Evolutionary conservation across 2,329 filamentous ascomycete genomes (phyloP).

Genomic region (Sphaceloma murrayae): DNA sequence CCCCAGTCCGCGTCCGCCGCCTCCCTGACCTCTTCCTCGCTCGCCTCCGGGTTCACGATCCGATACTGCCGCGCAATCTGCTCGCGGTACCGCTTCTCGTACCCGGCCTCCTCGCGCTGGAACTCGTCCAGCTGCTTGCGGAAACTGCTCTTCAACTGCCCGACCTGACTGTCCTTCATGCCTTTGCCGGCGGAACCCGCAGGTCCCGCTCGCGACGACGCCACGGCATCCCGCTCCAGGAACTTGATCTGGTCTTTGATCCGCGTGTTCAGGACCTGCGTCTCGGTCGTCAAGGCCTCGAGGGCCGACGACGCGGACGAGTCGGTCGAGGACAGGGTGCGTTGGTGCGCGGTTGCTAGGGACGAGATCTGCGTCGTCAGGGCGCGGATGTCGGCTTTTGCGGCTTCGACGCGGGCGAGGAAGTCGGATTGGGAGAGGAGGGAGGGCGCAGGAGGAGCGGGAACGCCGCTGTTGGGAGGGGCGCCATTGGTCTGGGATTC

Average conservation of each 20-base stretch:
- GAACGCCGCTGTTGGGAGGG: conserved; percentile 20
- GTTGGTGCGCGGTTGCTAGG: conserved; percentile 62
- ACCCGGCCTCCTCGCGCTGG: conserved; percentile 60
- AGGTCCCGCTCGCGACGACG: too few relatives aligned
- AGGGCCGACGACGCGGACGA: conserved; percentile 44
- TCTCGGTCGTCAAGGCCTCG: too few relatives aligned
- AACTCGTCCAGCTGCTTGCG: conserved; percentile 62
- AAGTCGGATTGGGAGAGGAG: conserved; percentile 49
- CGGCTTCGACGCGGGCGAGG: conserved; percentile 53
- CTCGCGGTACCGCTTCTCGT: conserved; percentile 62
- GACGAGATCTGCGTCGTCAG: conserved; percentile 58
- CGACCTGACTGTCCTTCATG: conserved; percentile 61
- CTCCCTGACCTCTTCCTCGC: conserved; percentile 59
- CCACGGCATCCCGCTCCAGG: conserved; percentile 60
- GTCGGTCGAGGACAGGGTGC: conserved; percentile 58
- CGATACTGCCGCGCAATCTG: conserved; percentile 72
- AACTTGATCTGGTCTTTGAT: conserved; percentile 73
- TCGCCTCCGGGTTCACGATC: conserved; percentile 74
- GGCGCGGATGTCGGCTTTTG: conserved; percentile 57
- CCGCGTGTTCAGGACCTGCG: conserved; percentile 57
- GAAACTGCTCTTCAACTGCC: conserved; percentile 62
- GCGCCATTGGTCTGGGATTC: conserved; percentile 4
- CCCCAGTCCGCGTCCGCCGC: conserved; percentile 64
- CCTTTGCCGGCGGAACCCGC: too few relatives aligned
- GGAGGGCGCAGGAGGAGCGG: conserved; percentile 32